Conservation (phyloP, 2,329 filamentous ascomycete species). For the Gaeumannomyces tritici region DNA sequence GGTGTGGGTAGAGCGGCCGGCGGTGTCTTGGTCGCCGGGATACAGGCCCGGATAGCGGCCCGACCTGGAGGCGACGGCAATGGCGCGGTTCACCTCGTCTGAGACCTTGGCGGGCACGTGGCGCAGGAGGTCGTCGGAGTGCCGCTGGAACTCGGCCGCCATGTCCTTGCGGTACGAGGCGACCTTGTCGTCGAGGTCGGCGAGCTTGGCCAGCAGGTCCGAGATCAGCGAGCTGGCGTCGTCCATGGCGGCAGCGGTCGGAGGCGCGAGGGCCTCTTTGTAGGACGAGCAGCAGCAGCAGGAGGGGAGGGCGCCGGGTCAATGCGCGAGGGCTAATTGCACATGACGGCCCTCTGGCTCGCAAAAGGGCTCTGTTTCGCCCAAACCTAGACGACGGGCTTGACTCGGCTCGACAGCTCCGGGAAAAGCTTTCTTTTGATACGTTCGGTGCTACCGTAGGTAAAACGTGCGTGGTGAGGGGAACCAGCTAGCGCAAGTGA, state of each 20-base stretch:
- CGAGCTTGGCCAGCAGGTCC: constrained; percentile 43
- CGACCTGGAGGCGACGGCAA: constrained; percentile 32
- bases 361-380: neutral
- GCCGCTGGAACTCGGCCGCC: constrained; percentile 45
- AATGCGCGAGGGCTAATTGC: neutral
- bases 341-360: neutral
- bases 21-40: constrained; percentile 11
- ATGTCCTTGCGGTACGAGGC: constrained; percentile 46
- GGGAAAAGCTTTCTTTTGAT: neutral
- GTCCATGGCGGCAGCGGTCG: constrained; percentile 26
- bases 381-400: neutral
- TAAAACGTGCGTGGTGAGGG: neutral
- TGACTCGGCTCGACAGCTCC: neutral
- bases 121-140: constrained; percentile 40
- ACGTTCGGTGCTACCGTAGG: neutral
- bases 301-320: neutral
- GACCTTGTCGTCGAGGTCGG: constrained; percentile 48
- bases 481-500: neutral
- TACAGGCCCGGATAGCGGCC: constrained; percentile 31
- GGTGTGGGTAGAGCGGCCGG: constrained; percentile 7
- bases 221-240: constrained; percentile 38
- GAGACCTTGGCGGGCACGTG: constrained; percentile 36
- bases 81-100: constrained; percentile 32
- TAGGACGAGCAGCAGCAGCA: neutral
- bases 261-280: neutral